Evolutionary conservation across 805 yeast genomes (phyloP), one percentile per base, ranked within the genome.

Genomic region (Candida orba): DNA sequence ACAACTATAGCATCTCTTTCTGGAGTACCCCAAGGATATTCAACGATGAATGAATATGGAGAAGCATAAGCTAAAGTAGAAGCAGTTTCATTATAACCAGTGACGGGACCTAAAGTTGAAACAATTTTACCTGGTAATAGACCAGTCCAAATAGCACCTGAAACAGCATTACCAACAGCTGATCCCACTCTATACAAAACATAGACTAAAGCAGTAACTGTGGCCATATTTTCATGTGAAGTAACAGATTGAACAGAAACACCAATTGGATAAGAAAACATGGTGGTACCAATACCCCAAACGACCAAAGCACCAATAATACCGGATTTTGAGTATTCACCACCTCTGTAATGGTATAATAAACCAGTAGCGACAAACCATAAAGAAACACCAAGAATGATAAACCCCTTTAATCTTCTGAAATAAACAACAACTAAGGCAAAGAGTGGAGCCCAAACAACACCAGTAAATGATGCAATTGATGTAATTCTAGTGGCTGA

Each of bases 101-200:
- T 27, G 32, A 37, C 17, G 14, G 34, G 25, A 8, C 58, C 55
- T 52, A 52, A 67, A 48, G 44, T 63, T 51, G 38, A 65, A 60
- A 29, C 53, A 44, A 39, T 78, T 60, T 52, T 69, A 56, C 20
- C 57, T 53, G 56, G 82, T 53, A 83, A 64, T 15, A 68, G 56
- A 50, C 79, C 77, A n/a, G 85, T 75, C 86, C 87, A 82, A 33
- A 82, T 68, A 23, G 87, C 86, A 53, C 87, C 89, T 18, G 84
- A 72, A 17, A 82, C 74, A 20, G 82, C 58, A 34, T 71, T 63
- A 31, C 89, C 89, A 44, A 81, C 55, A 7, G 85, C 84, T 15
- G 75, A 60, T n/a, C 90, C 89, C 44, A 82, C 66, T 54, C 78
- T 69, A 62, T 78, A 80, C 29, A 72, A 52, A 6, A 85, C 67